phyloP scores from a whole-genome alignment of 1,284 basidiomycete genomes.

The Moesziomyces sp. region DNA sequence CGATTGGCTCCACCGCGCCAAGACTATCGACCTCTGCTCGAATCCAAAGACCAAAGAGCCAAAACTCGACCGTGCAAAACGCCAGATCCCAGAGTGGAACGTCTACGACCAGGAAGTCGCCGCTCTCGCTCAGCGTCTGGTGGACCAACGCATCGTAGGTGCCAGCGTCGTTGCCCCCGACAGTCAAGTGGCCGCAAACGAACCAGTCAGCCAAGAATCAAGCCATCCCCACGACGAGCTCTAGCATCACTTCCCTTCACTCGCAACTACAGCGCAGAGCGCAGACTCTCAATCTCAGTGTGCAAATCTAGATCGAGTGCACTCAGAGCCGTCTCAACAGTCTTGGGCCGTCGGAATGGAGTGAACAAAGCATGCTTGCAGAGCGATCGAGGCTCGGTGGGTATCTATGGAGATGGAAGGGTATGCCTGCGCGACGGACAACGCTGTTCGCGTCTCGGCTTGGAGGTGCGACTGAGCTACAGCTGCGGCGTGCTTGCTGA shows the following conservation, averaged over 20 bases:
- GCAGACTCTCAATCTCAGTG: too few relatives aligned
- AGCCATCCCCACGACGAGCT: not conserved
- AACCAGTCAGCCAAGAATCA: not conserved
- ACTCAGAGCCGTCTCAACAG: too few relatives aligned
- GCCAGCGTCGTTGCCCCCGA: constrained; percentile 33
- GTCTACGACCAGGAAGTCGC: constrained; percentile 77
- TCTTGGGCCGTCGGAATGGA: not conserved
- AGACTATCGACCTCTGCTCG: constrained; percentile 67
- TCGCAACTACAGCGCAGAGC: too few relatives aligned
- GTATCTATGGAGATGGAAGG: not conserved
- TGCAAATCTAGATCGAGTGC: not conserved
- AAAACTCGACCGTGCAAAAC: constrained; percentile 83
- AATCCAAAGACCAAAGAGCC: constrained; percentile 81
- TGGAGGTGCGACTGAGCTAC: not conserved
- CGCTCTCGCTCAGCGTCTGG: constrained; percentile 60
- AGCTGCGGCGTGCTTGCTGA: constrained; percentile 8
- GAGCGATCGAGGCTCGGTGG: not conserved
- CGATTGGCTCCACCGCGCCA: constrained; percentile 58
- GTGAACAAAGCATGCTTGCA: not conserved
- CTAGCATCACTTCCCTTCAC: not conserved
- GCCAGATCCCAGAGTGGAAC: constrained; percentile 97
- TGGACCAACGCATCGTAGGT: constrained; percentile 27
- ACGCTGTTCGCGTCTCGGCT: not conserved
- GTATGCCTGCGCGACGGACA: not conserved
- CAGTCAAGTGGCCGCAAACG: constrained; percentile 13